Evolutionary conservation across 83 land plant genomes (phyloP).

Genomic region (Larix sibirica): DNA sequence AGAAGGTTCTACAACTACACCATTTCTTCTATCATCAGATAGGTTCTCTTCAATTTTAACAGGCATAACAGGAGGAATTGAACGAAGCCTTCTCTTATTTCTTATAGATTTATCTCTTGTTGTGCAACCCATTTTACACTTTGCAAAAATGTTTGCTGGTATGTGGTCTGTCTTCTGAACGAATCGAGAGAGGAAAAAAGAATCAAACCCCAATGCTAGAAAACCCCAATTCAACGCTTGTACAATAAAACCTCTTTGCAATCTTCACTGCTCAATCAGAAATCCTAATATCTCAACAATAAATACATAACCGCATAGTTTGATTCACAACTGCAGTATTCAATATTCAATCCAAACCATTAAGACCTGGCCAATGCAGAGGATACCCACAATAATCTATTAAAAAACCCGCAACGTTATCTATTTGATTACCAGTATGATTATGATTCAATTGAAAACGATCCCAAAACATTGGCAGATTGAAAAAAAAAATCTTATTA

Average conservation of each 20-base stretch:
- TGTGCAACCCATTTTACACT: slow-evolving; percentile 12
- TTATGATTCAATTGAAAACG: neutral
- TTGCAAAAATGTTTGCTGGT: neutral
- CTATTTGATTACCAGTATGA: neutral
- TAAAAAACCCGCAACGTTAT: neutral
- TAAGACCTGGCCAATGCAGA: neutral
- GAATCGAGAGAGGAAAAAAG: neutral
- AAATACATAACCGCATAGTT: neutral
- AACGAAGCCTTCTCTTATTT: slow-evolving; percentile 13
- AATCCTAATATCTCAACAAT: neutral
- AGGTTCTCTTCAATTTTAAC: neutral
- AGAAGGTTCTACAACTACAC: neutral
- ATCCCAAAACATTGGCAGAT: neutral
- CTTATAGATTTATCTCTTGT: slow-evolving; percentile 7
- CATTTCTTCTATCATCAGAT: slow-evolving; percentile 3
- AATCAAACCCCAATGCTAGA: neutral
- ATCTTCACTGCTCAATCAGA: neutral
- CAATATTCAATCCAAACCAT: neutral
- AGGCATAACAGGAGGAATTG: neutral
- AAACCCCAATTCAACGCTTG: slow-evolving; percentile 3
- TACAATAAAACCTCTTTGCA: neutral
- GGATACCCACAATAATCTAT: neutral
- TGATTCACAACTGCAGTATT: neutral
- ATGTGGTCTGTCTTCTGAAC: no score
- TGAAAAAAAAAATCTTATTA: neutral